phyloP scores from a whole-genome alignment of 495 filamentous ascomycete species.

The Penicillium diatomitis region DNA sequence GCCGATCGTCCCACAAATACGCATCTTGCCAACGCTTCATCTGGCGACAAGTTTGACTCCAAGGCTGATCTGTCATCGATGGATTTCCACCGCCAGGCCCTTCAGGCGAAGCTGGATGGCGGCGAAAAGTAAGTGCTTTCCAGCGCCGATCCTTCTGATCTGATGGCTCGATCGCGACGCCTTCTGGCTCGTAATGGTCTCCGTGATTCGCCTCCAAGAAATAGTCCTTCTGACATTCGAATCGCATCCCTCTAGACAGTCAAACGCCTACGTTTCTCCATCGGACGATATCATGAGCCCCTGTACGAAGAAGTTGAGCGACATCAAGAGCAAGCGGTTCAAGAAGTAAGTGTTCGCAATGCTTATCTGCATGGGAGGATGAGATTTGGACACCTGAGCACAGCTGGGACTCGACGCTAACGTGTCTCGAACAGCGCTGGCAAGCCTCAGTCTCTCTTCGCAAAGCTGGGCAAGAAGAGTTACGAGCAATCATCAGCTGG shows the following conservation, averaged over 20 bases:
- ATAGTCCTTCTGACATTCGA: background rate
- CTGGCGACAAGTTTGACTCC: conserved; percentile 23
- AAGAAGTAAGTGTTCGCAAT: conserved; percentile 33
- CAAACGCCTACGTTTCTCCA: conserved; percentile 74
- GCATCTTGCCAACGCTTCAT: conserved; percentile 22
- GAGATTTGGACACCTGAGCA: background rate
- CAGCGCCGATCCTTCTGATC: no score
- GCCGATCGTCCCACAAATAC: conserved; percentile 38
- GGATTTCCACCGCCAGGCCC: conserved; percentile 71
- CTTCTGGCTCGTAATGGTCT: background rate
- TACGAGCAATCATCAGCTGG: conserved; percentile 33
- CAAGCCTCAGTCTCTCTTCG: conserved; percentile 41
- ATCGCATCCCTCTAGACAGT: conserved; percentile 17
- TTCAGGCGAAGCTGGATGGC: conserved; percentile 60
- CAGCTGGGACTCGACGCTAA: background rate
- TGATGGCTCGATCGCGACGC: no score
- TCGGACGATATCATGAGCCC: conserved; percentile 90
- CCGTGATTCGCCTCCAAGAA: background rate
- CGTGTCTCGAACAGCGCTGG: conserved; percentile 24
- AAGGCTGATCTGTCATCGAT: conserved; percentile 40
- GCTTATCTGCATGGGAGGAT: background rate
- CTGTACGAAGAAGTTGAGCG: conserved; percentile 80
- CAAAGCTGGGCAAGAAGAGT: conserved; percentile 43
- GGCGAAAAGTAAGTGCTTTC: conserved; percentile 50
- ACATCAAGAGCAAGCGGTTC: conserved; percentile 75